Evolutionary conservation across 2,329 filamentous ascomycete genomes (phyloP).

Genomic region (Cryphonectria carpinicola): DNA sequence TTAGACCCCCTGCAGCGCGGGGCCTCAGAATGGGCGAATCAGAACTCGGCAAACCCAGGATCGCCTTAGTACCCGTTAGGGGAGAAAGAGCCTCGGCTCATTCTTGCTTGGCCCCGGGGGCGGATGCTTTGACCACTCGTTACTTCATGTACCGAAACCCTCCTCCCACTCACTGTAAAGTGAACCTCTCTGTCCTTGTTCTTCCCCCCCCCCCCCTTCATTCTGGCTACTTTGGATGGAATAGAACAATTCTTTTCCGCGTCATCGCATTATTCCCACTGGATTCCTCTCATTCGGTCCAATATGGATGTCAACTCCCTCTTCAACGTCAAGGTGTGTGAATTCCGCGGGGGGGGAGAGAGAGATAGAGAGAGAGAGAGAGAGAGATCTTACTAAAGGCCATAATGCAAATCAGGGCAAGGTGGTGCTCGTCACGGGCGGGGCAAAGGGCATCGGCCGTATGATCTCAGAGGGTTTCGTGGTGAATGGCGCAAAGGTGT

Average conservation of each 20-base stretch:
- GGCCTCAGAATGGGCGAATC: too few relatives aligned
- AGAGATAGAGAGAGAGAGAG: background rate
- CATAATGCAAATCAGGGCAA: slow-evolving; percentile 48
- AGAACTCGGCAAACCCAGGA: too few relatives aligned
- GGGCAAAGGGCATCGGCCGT: slow-evolving; percentile 65
- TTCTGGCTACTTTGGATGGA: background rate
- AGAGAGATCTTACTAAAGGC: background rate
- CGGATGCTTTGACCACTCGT: too few relatives aligned
- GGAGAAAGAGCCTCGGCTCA: too few relatives aligned
- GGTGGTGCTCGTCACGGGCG: slow-evolving; percentile 62
- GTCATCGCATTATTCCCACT: background rate
- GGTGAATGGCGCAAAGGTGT: slow-evolving; percentile 65
- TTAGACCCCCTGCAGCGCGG: too few relatives aligned
- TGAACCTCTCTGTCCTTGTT: background rate
- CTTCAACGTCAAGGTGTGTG: slow-evolving; percentile 62
- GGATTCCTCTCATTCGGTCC: background rate
- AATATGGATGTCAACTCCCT: slow-evolving; percentile 56
- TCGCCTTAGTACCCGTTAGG: too few relatives aligned
- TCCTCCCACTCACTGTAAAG: too few relatives aligned
- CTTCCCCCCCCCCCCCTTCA: background rate
- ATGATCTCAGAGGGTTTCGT: slow-evolving; percentile 72
- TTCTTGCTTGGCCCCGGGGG: too few relatives aligned
- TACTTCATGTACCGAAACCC: too few relatives aligned
- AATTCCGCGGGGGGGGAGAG: background rate
- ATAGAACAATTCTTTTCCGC: background rate